Conservation (phyloP, 2,329 filamentous ascomycete species). For the Exophiala bonariae region DNA sequence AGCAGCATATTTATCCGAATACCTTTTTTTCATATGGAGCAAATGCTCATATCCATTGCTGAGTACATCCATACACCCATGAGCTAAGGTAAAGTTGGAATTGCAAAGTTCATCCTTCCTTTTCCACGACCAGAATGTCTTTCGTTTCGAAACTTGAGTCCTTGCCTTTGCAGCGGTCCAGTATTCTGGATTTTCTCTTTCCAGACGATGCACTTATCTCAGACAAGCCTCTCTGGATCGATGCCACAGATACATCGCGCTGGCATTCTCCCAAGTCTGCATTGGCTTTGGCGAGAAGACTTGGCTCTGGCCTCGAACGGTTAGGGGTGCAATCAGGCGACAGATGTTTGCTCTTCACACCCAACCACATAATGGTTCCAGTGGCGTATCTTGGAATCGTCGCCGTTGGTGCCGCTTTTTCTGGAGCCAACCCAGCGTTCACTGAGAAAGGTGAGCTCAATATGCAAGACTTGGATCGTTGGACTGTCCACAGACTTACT, state of each 20-base stretch:
- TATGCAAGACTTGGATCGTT: background rate
- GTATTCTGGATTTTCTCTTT: conserved; percentile 23
- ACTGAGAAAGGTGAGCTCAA: conserved; percentile 58
- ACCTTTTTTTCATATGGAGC: no score
- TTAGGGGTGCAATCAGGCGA: conserved; percentile 50
- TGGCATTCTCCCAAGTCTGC: conserved; percentile 50
- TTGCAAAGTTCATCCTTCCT: no score
- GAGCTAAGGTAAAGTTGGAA: no score
- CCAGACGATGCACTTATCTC: conserved; percentile 8
- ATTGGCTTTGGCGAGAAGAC: conserved; percentile 52
- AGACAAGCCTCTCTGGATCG: conserved; percentile 55
- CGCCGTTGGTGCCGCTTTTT: conserved; percentile 56
- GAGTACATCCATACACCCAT: no score
- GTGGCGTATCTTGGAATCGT: conserved; percentile 60
- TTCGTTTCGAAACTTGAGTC: conserved; percentile 37
- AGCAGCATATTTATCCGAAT: no score
- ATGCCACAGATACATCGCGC: conserved; percentile 47
- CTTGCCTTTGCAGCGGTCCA: conserved; percentile 49
- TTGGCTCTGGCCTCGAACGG: conserved; percentile 51
- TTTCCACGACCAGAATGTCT: background rate
- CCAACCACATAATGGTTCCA: conserved; percentile 68
- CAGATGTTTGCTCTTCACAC: conserved; percentile 62
- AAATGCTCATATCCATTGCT: no score
- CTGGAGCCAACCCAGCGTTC: conserved; percentile 65
- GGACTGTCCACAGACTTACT: background rate